Evolutionary conservation across 2,329 filamentous ascomycete species (phyloP).

Genomic region (Epichloe bromicola): DNA sequence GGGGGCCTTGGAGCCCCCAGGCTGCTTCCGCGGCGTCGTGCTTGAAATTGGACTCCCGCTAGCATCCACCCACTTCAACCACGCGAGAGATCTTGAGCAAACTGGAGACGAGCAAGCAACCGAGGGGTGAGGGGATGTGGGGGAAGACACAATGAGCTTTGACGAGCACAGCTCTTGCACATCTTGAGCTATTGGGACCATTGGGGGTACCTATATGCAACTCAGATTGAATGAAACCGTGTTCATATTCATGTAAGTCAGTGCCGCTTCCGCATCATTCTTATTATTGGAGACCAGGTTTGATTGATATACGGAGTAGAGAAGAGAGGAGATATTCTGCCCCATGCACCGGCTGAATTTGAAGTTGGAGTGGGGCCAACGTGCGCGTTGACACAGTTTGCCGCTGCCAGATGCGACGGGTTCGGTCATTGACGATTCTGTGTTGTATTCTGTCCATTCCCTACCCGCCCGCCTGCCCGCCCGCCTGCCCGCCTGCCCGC

Average conservation of each 20-base stretch:
- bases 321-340: not conserved
- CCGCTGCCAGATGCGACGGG: conserved; percentile 4
- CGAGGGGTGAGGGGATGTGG: not conserved
- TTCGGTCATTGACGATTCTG: conserved; percentile 1
- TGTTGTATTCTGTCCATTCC: not conserved
- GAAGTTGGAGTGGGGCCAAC: not conserved
- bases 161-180: conserved; percentile 2
- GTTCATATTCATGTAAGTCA: not conserved
- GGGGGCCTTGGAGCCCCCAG: not conserved
- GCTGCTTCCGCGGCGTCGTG: conserved; percentile 13
- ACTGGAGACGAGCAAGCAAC: not conserved
- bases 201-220: not conserved
- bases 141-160: conserved; percentile 1
- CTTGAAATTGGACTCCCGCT: conserved; percentile 13
- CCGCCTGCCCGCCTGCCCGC: not conserved
- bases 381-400: not conserved
- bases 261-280: not conserved
- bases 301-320: not conserved
- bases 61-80: conserved; percentile 9
- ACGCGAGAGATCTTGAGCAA: not conserved
- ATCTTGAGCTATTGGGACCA: not conserved
- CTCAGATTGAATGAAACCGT: too few species aligned
- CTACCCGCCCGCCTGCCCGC: conserved; percentile 1
- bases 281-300: not conserved
- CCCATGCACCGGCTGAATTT: not conserved